Base-by-base conservation (phyloP, 2,329 filamentous ascomycete species). In the Ascochyta fabae region DNA sequence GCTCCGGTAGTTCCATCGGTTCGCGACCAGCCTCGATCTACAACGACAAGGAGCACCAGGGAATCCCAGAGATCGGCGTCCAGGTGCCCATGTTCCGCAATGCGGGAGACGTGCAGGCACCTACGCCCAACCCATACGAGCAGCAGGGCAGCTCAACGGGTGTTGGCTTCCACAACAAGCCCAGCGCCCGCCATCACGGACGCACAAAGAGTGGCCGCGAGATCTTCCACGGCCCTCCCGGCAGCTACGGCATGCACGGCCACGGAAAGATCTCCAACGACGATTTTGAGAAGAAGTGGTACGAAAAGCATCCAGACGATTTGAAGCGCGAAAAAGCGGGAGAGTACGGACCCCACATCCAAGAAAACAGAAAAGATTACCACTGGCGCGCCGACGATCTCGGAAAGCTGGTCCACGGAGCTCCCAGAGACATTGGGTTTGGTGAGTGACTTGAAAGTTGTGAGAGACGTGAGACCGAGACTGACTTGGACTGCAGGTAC, bases 81-180 rank as follows among this genome's bases (percentile, higher is more conserved):
- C 89, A 93, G 70, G 94, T 99, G 35, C 95, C 95, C 45, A 95
- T 99, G 91, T 89, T 95, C 72, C 90, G 88, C 48, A 86, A 95
- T 73, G 91, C 95, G 39, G 95, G 95, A 59, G 94, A 98, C 73
- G 95, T 98, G 9, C 95, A 99, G 78, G 95, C 95, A 13, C 95
- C 95, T 2, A 95, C 93, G 2, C 92, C 93, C 1, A 85, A 87
- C 2, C 88, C 88, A 8, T 79, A 77, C 56, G 68, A 71, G 24
- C 64, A 75, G 47, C 68, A 74, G 43, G 70, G 73, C 73, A 60
- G 73, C 36, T 66, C 77, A 6, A 60, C 60, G 33, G 80, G 80
- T 35, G 75, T 83, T 67, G 82, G 81, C 31, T 84, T 83, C 69
- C 82, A 81, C 70, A 81, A 85, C 70, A 81, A 72, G 72, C 75